Evolutionary conservation across 345 rosid genomes (phyloP), one percentile per base, ranked within the genome.

Genomic region (Gossypium sturtianum): DNA sequence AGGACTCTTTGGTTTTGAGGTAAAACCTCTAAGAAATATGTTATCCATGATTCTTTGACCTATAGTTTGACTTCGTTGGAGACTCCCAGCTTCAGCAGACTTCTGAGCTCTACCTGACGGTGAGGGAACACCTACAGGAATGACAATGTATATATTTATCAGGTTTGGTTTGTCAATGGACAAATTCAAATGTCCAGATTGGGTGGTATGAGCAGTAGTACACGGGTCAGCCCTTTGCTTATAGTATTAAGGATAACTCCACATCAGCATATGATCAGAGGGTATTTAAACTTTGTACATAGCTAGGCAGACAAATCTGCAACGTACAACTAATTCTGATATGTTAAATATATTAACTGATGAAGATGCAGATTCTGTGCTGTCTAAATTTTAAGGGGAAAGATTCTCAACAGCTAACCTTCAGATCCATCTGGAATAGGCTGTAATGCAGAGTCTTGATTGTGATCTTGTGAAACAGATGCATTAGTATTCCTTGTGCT

Each of bases 21-120:
- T 86, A 77, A 90, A 86, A 82, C 80, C 91, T 84, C 98, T 88
- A 51, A 89, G 82, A 70, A 95, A 90, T 66, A 91, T 76, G 83
- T 88, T 95, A 81, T 93, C 98, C 93, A 90, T 86, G 71, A 90
- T 77, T 74, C 91, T 86, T 81, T 90, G 99, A 70, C 99, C 97
- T 61, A 93, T 48, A 19, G 97, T 93, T 80, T 95, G 97, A 84
- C 70, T 90, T 59, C 88, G 89, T 75, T 85, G 97, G 41, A 91
- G 52, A 79, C 71, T 79, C 66, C 77, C 82, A 65, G 83, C 87
- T 66, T 88, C 97, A 43, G 77, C 83, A 76, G 85, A 81, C 73
- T 88, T 89, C 74, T 86, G 92, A 27, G 84, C 9, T 83, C 90
- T 83, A 81, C 96, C 92, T 52, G 98, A 90, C 70, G 98, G 93